phyloP scores from a whole-genome alignment of 2,329 filamentous ascomycete genomes.

The Metarhizium sp. region DNA sequence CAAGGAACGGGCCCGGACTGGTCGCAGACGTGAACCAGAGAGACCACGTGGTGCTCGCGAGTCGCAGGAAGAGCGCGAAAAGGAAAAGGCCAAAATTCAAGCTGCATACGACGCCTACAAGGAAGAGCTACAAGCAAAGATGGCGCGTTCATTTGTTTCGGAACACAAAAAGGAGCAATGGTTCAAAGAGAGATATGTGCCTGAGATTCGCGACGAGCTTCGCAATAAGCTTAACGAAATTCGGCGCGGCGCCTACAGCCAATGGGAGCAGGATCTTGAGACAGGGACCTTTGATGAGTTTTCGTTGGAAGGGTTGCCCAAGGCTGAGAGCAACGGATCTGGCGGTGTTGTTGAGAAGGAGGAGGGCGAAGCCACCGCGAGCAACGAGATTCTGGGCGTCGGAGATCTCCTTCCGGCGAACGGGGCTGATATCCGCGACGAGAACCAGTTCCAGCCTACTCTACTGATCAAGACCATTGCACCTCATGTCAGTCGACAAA shows the following conservation, averaged over 20 bases:
- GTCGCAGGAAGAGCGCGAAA: conserved; percentile 63
- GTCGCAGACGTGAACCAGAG: conserved; percentile 57
- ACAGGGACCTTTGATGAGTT: conserved; percentile 87
- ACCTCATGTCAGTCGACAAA: conserved; percentile 86
- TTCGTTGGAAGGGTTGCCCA: conserved; percentile 86
- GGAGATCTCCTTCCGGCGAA: conserved; percentile 79
- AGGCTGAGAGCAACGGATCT: conserved; percentile 80
- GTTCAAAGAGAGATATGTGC: conserved; percentile 92
- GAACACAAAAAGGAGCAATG: conserved; percentile 94
- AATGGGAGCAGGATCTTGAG: conserved; percentile 85
- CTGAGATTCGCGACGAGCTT: conserved; percentile 69
- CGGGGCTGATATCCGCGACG: conserved; percentile 81
- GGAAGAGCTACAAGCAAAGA: conserved; percentile 60
- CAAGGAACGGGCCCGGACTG: conserved; percentile 60
- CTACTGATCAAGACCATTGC: conserved; percentile 97
- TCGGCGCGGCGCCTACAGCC: conserved; percentile 66
- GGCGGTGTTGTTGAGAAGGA: conserved; percentile 87
- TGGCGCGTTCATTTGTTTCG: conserved; percentile 83
- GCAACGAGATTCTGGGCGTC: conserved; percentile 86
- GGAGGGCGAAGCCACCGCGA: conserved; percentile 85
- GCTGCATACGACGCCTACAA: conserved; percentile 58
- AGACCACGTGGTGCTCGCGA: conserved; percentile 55
- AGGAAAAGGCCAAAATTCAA: conserved; percentile 71
- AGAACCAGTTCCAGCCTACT: conserved; percentile 80
- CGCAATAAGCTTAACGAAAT: conserved; percentile 69